These are phyloP conservation scores for Parathielavia appendiculata DNA, from an alignment of 495 filamentous ascomycete genomes.

Conservation along the genomic window DNA sequence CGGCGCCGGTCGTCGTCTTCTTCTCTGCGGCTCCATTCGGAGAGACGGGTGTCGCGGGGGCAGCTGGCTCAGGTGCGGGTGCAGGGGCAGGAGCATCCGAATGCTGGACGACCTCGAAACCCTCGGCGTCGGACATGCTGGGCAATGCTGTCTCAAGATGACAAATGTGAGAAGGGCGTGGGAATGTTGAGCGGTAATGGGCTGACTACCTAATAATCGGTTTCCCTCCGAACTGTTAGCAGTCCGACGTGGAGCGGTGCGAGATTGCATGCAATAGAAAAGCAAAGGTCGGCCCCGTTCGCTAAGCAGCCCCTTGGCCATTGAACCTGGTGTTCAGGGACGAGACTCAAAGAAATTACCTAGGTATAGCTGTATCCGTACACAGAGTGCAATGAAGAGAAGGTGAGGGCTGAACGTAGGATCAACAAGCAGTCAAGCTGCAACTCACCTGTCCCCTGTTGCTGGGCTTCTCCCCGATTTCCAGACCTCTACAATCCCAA, in stretches of 20 bases:
- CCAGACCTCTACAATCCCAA: conserved; percentile 5
- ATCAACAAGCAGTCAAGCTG: conserved; percentile 1
- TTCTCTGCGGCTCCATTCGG: conserved; percentile 33
- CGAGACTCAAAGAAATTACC: not conserved
- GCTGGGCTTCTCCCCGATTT: not conserved
- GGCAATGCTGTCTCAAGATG: conserved; percentile 10
- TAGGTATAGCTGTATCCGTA: not conserved
- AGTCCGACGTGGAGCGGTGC: conserved; percentile 1
- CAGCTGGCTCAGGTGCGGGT: conserved; percentile 23
- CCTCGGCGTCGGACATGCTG: conserved; percentile 45
- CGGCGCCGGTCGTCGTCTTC: conserved; percentile 23
- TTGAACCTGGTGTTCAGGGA: not conserved
- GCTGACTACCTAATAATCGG: not conserved
- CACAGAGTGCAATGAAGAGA: not conserved
- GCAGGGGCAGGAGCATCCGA: conserved; percentile 33
- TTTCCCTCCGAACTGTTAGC: conserved; percentile 4
- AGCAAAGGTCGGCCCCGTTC: not conserved
- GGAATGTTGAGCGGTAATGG: not conserved
- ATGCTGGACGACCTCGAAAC: conserved; percentile 39
- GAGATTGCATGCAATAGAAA: conserved; percentile 13
- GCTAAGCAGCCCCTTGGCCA: not conserved
- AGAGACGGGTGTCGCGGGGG: conserved; percentile 20
- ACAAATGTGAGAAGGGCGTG: not conserved
- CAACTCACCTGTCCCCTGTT: conserved; percentile 14
- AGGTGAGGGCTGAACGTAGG: not conserved